Evolutionary conservation across 2,329 filamentous ascomycete genomes (phyloP).

Genomic region (Colletotrichum endophyticum): DNA sequence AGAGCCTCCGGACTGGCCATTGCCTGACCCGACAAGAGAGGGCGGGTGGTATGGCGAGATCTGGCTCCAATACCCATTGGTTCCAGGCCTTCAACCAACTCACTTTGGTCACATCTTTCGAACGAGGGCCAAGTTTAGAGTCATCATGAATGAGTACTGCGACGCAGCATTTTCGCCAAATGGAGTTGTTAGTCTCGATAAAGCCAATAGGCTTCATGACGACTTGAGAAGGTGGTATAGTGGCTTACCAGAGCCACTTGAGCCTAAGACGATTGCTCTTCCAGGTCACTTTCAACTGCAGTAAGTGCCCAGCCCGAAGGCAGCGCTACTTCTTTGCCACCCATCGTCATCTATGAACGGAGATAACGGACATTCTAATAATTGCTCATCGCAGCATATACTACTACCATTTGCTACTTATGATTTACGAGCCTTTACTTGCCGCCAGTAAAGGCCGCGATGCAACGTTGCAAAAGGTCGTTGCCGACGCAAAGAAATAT

Average conservation of each 20-base stretch:
- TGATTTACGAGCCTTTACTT: slow-evolving; percentile 30
- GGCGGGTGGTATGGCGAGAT: slow-evolving; percentile 38
- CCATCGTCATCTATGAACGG: not conserved
- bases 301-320: slow-evolving; percentile 25
- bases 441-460: slow-evolving; percentile 6
- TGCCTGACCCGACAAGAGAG: slow-evolving; percentile 31
- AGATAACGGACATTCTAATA: not conserved
- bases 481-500: slow-evolving; percentile 24
- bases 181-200: not conserved
- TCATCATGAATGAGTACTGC: slow-evolving; percentile 32
- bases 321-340: not conserved
- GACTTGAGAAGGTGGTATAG: slow-evolving; percentile 32
- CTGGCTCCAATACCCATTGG: slow-evolving; percentile 38
- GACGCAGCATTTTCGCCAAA: slow-evolving; percentile 16
- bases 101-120: slow-evolving; percentile 32
- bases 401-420: slow-evolving; percentile 28
- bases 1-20: slow-evolving; percentile 29
- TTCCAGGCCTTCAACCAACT: slow-evolving; percentile 22
- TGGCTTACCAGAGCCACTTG: slow-evolving; percentile 27
- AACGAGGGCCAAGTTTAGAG: slow-evolving; percentile 30
- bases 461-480: not conserved
- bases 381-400: slow-evolving; percentile 14
- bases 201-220: slow-evolving; percentile 23
- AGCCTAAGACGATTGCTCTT: slow-evolving; percentile 32
- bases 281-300: slow-evolving; percentile 40